Conservation (phyloP, 768 basidiomycete species). For the Scleroderma citrinum region DNA sequence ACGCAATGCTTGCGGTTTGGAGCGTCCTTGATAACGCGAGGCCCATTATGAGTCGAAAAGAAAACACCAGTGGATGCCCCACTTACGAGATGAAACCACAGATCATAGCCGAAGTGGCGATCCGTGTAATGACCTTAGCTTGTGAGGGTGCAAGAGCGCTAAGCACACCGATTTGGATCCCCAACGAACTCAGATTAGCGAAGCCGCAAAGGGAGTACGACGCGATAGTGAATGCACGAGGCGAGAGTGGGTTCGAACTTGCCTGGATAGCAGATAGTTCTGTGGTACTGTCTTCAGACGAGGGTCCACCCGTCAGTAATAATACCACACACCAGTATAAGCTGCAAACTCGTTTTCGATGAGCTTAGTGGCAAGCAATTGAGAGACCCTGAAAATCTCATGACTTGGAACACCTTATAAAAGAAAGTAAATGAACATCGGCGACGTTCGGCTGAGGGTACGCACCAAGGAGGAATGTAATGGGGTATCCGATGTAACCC, state of each 20-base stretch:
- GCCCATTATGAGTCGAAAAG: no score
- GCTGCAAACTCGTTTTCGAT: slow-evolving; percentile 85
- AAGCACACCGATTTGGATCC: slow-evolving; percentile 80
- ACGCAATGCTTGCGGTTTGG: slow-evolving; percentile 57
- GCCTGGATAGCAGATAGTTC: slow-evolving; percentile 43
- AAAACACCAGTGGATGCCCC: background rate
- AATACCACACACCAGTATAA: slow-evolving; percentile 38
- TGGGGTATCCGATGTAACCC: slow-evolving; percentile 84
- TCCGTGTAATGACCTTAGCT: slow-evolving; percentile 61
- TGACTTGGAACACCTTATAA: slow-evolving; percentile 58
- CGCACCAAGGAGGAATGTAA: slow-evolving; percentile 66
- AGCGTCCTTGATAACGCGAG: slow-evolving; percentile 36
- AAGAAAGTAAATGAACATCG: slow-evolving; percentile 1
- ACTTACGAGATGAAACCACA: slow-evolving; percentile 58
- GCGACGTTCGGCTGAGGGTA: background rate
- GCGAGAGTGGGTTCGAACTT: slow-evolving; percentile 49
- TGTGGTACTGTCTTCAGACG: slow-evolving; percentile 4
- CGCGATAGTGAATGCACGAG: slow-evolving; percentile 74
- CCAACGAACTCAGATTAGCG: slow-evolving; percentile 79
- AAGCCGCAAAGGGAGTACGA: slow-evolving; percentile 90
- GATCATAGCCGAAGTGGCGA: slow-evolving; percentile 64
- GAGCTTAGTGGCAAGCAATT: slow-evolving; percentile 81
- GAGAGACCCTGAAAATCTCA: slow-evolving; percentile 79
- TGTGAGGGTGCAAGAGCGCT: slow-evolving; percentile 64
- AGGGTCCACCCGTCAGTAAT: background rate